These are phyloP conservation scores for Chenopodium album DNA, from an alignment of 148 eudicot genomes.

Conservation along the genomic window DNA sequence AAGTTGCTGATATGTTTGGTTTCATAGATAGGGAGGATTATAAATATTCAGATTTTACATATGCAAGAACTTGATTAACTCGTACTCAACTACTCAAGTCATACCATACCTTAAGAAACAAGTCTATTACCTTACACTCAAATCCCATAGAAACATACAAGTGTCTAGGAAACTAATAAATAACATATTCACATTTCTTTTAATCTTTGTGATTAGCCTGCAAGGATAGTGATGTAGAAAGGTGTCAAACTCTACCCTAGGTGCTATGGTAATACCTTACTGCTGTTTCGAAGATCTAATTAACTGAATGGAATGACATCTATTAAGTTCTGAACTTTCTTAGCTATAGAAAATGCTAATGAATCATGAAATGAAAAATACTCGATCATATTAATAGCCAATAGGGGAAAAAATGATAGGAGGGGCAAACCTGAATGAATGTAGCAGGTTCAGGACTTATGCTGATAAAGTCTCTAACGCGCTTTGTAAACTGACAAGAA, in stretches of 20 bases:
- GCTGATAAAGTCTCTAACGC: constrained; percentile 36
- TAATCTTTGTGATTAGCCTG: background rate
- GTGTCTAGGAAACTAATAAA: too few species aligned
- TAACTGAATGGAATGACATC: background rate
- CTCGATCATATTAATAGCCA: too few species aligned
- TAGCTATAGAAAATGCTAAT: too few species aligned
- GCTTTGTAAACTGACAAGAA: constrained; percentile 46
- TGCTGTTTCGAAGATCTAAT: background rate
- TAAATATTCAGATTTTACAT: background rate
- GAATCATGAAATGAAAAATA: too few species aligned
- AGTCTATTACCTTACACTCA: background rate
- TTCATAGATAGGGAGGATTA: too few species aligned
- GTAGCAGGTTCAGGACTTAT: constrained; percentile 54
- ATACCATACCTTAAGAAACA: background rate
- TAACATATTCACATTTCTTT: too few species aligned
- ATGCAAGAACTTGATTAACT: background rate
- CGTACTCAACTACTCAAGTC: too few species aligned
- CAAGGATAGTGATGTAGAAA: background rate
- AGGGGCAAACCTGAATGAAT: constrained; percentile 54
- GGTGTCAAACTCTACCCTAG: background rate
- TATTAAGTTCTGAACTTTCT: background rate
- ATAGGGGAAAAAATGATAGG: background rate
- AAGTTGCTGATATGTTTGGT: too few species aligned
- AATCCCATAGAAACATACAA: background rate
- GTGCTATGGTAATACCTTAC: background rate